phyloP scores from a whole-genome alignment of 371 early-diverging fungal genomes.

The Batkoa obscura region DNA sequence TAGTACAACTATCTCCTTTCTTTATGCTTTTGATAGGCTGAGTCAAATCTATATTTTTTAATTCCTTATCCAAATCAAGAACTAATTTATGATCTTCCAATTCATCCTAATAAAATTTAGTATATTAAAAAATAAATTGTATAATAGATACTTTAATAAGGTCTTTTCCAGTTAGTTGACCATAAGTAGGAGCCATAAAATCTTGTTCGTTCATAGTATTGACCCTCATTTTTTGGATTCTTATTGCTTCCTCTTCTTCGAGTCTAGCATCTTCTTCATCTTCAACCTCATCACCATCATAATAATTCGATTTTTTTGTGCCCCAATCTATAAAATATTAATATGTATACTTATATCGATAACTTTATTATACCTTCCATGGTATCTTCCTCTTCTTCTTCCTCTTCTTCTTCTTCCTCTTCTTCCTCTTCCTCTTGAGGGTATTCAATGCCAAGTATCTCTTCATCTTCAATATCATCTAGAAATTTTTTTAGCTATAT shows the following conservation, averaged over 20 bases:
- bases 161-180: background rate
- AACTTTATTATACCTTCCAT: background rate
- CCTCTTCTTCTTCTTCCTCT: conserved; percentile 17
- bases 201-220: conserved; percentile 70
- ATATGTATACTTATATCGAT: background rate
- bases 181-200: conserved; percentile 55
- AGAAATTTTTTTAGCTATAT: conserved; percentile 9
- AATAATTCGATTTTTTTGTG: conserved; percentile 40
- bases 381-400: conserved; percentile 22
- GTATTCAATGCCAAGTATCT: conserved; percentile 9
- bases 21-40: conserved; percentile 6
- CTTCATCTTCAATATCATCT: conserved; percentile 13
- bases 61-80: conserved; percentile 30
- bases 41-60: conserved; percentile 21
- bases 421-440: background rate
- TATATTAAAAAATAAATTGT: background rate
- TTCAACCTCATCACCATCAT: conserved; percentile 51
- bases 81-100: conserved; percentile 17
- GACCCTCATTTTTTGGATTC: conserved; percentile 60
- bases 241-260: conserved; percentile 79
- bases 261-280: conserved; percentile 63
- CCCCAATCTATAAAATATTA: conserved; percentile 30
- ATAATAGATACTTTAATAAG: background rate
- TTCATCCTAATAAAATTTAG: conserved; percentile 12
- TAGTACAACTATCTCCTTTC: conserved; percentile 31